Evolutionary conservation across 2,329 filamentous ascomycete species (phyloP).

Genomic region (Claviceps arundinis): DNA sequence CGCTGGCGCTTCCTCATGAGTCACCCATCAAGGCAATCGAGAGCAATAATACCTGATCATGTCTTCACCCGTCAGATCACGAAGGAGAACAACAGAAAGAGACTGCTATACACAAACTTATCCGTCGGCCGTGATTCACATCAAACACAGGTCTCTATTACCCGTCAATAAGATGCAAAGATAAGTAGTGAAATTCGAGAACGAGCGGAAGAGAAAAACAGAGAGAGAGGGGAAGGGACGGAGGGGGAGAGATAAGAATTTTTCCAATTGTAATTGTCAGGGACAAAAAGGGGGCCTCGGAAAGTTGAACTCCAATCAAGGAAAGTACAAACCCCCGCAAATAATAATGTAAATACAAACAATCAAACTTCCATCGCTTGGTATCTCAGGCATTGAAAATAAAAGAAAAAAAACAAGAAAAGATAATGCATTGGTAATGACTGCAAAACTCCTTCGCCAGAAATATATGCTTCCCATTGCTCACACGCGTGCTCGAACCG

Average conservation of each 20-base stretch:
- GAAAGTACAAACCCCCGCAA: background rate
- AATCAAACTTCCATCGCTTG: slow-evolving; percentile 18
- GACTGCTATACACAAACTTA: background rate
- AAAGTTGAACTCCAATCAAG: slow-evolving; percentile 7
- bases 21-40: background rate
- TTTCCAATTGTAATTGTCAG: slow-evolving; percentile 7
- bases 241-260: background rate
- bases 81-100: background rate
- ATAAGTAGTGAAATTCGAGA: slow-evolving; percentile 8
- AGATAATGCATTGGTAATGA: slow-evolving; percentile 9
- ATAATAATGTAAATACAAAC: slow-evolving; percentile 18
- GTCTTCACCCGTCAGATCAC: background rate
- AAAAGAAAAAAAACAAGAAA: background rate
- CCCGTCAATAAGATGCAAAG: background rate
- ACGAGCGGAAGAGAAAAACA: too few relatives aligned
- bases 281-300: background rate
- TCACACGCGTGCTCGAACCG: background rate
- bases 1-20: slow-evolving; percentile 34
- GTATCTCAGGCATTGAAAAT: slow-evolving; percentile 20
- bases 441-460: slow-evolving; percentile 12
- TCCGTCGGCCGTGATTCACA: slow-evolving; percentile 5
- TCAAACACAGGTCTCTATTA: slow-evolving; percentile 9
- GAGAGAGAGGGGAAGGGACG: background rate
- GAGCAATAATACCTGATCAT: background rate
- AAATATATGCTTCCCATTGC: slow-evolving; percentile 12